phyloP scores from a whole-genome alignment of 495 filamentous ascomycete genomes.

The Monascus purpureus region DNA sequence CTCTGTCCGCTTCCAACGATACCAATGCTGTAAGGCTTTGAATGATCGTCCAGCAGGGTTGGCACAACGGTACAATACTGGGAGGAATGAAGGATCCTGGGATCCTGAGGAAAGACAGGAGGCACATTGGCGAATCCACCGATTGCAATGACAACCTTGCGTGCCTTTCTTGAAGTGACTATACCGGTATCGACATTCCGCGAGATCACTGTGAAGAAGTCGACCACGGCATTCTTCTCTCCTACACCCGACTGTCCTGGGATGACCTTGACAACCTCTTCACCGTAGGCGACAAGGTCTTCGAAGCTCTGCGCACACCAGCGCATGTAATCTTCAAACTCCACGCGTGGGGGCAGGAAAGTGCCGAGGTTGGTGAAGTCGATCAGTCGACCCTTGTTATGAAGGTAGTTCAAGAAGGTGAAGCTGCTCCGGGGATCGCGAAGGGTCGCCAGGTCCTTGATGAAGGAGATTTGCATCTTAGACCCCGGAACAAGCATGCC shows the following conservation, averaged over 20 bases:
- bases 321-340: constrained; percentile 89
- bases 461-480: constrained; percentile 95
- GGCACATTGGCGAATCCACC: constrained; percentile 76
- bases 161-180: constrained; percentile 41
- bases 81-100: constrained; percentile 77
- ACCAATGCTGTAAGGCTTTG: constrained; percentile 52
- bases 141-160: constrained; percentile 74
- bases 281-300: constrained; percentile 61
- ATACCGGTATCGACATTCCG: constrained; percentile 37
- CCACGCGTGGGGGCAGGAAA: constrained; percentile 71
- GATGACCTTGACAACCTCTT: constrained; percentile 50
- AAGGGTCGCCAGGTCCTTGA: constrained; percentile 89
- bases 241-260: constrained; percentile 20
- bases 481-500: constrained; percentile 90
- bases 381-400: constrained; percentile 61
- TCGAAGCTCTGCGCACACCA: constrained; percentile 82
- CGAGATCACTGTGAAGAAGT: constrained; percentile 42
- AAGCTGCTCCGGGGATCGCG: constrained; percentile 81
- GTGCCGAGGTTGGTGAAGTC: constrained; percentile 84
- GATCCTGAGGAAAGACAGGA: constrained; percentile 45
- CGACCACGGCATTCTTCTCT: constrained; percentile 22
- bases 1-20: constrained; percentile 85
- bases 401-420: constrained; percentile 91
- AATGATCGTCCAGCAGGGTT: constrained; percentile 42
- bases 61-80: constrained; percentile 56